Base-by-base conservation (phyloP, 2,329 filamentous ascomycete species). In the Lasiodiplodia citricola region DNA sequence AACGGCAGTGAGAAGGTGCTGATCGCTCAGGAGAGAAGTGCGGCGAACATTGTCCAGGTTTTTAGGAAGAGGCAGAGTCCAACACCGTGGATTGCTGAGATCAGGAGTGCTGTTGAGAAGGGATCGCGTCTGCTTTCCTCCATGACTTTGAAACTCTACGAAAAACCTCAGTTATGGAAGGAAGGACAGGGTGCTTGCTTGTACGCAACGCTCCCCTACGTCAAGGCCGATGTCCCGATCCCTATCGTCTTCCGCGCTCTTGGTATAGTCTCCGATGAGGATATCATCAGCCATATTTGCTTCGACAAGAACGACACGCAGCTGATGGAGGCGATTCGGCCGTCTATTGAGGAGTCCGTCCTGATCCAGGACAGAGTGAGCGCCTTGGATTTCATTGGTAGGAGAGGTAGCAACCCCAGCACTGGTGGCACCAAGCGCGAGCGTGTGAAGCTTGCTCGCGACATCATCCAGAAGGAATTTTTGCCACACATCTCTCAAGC, bases 1-100 rank as follows among this genome's bases (percentile, higher is more conserved):
- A 99, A 99, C 83, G 96, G 96, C 54, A 97, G 93, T 81, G 96
- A 99, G 79, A 99, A 99, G 86, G 96, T 99, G 25, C 84, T 99
- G 74, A 99, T 99, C 75, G 96, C 96, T 1, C 96, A 99, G 80
- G 96, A 99, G 81, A 92, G 96, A 71, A 97, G 94, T 78, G 96
- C 96, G 51, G 96, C 95, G 77, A 99, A 99, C 78, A 99, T 98
- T 69, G 96, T 99, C 5, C 96, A 99, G 82, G 95, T 99, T 35
- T 99, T 99, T 88, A 95, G 97, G 83, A 99, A 99, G 84, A 93
- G 95, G 74, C 93, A 94, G n/a, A 95, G 93, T 73, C 92, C 93
- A 11, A 97, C 93, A 71, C 94, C 94, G 1, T 97, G 96, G 80
- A 92, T 95, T 28, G 96, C 96, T 14, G 96, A 99, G 81, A 97